These are phyloP conservation scores for Extremus antarcticus DNA, from an alignment of 495 filamentous ascomycete species.

Conservation along the genomic window DNA sequence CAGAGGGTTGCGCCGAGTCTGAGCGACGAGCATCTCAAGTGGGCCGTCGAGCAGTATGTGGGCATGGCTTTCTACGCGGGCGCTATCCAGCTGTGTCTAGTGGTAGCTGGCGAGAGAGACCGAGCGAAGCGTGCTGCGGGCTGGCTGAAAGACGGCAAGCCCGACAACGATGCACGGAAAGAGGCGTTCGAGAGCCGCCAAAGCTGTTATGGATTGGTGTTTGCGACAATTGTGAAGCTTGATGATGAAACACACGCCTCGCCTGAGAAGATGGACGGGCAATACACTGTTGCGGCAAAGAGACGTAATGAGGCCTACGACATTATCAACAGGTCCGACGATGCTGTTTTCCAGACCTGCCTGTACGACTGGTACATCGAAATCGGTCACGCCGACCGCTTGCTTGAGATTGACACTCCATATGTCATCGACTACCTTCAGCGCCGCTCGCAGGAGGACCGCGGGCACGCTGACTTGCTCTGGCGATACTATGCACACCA, in stretches of 20 bases:
- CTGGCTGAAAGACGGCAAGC: constrained; percentile 58
- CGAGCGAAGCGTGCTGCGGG: constrained; percentile 68
- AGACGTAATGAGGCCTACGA: constrained; percentile 77
- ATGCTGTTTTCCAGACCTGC: constrained; percentile 87
- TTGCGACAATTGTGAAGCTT: constrained; percentile 61
- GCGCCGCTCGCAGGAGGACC: constrained; percentile 53
- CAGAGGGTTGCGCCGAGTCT: constrained; percentile 73
- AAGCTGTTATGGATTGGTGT: constrained; percentile 72
- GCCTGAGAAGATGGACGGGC: constrained; percentile 61
- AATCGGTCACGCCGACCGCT: constrained; percentile 68
- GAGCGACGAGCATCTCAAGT: constrained; percentile 66
- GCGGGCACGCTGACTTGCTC: constrained; percentile 76
- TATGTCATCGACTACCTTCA: constrained; percentile 81
- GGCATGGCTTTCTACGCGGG: constrained; percentile 81
- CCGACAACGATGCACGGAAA: constrained; percentile 54
- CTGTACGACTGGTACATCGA: constrained; percentile 94
- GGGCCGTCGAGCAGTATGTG: constrained; percentile 67
- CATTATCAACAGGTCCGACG: constrained; percentile 70
- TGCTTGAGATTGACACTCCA: constrained; percentile 70
- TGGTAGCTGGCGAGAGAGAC: constrained; percentile 70
- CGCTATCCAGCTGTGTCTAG: constrained; percentile 78
- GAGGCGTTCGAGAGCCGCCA: constrained; percentile 58
- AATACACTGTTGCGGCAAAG: constrained; percentile 58
- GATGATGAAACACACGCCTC: constrained; percentile 55
- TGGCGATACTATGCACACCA: constrained; percentile 80